Evolutionary conservation across 352 stramenopile genomes (phyloP), one percentile per base, ranked within the genome.

Genomic region (Phytophthora pisi): DNA sequence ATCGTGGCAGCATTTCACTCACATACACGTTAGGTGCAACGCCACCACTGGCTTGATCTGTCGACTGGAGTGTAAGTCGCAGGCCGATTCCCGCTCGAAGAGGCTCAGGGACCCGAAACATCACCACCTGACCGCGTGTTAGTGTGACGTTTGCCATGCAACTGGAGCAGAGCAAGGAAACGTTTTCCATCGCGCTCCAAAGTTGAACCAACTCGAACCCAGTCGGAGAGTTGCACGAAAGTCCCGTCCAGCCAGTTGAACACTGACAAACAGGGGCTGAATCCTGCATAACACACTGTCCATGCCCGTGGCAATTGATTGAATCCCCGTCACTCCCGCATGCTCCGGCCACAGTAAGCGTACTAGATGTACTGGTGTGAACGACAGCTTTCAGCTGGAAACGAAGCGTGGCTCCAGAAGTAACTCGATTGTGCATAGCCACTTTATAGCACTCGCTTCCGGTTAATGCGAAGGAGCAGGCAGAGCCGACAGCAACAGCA

Each of bases 371-470:
- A 16, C 73, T 79, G 1, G 40, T 51, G 30, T 86, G 74, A 5
- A 90, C 51, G 31, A 61, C 55, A 31, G 86, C 72, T 64, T 81
- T 64, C 3, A 93, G 57, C 0, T 69, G 61, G 30, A 81, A 91
- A n/a, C 56, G 66, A 15, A 93, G 66, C 2, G 61, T 51, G 26
- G 66, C 67, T 30, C 77, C 82, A 1, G 86, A 86, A 15, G 86
- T 79, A 18, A 77, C 61, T 31, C 83, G 84, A 59, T 93, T 92
- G 74, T 89, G 74, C 2, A 91, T 46, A 0, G 84, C 80, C 9
- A 93, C 63, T 57, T 93, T 93, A 76, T 81, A 93, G 75, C 86
- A 92, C 34, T 88, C 72, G 5, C 68, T 78, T 1, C 68, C 61
- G 1, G 61, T 77, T 4, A 45, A 26, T 10, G 64, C 60, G 28